Evolutionary conservation across 2,329 filamentous ascomycete species (phyloP), one percentile per base, ranked within the genome.

Genomic region (Albophoma yamanashiensis): DNA sequence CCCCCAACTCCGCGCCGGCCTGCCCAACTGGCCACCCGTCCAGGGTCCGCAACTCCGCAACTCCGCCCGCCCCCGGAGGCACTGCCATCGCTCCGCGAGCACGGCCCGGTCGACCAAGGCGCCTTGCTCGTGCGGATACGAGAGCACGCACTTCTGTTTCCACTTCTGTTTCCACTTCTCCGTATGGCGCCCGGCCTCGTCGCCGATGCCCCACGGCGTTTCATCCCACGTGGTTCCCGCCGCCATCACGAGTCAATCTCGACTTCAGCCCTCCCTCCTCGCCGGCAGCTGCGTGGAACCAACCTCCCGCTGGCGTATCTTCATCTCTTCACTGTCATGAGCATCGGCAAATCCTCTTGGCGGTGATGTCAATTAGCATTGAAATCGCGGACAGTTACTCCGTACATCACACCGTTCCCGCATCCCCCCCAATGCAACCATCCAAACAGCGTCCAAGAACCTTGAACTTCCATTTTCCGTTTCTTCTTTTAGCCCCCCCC

Each of bases 11-110:
- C 50, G 17, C 27, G 5, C 50, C 25, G 25, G 45, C 45, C 12
- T 25, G 3, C 11, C 45, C 11, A 27, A 7, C n/a, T n/a, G n/a
- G n/a, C n/a, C n/a, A n/a, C 27, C 9, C 27, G 5, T 15, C 53
- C 53, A 39, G 55, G 27, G 31, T 59, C 58, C 58, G 58, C 59
- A 60, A 58, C 55, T 63, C 61, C 61, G 61, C 61, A 57, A 61
- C 55, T 58, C 61, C 55, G 50, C 50, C 53, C 15, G 31, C 15
- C 17, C 17, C 50, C 50, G 27, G 47, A 34, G 25, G 47, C 50
- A 2, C 27, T 22, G 22, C 45, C 15, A 31, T 25, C n/a, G 22
- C 31, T 56, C 27, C 55, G 38, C 36, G 15, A 14, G 22, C 45
- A 7, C 45, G 22, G n/a, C n/a, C 42, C 42, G n/a, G 42, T n/a